These are phyloP conservation scores for Taphrina deformans DNA, from an alignment of 1,139 yeast genomes.

Conservation along the genomic window DNA sequence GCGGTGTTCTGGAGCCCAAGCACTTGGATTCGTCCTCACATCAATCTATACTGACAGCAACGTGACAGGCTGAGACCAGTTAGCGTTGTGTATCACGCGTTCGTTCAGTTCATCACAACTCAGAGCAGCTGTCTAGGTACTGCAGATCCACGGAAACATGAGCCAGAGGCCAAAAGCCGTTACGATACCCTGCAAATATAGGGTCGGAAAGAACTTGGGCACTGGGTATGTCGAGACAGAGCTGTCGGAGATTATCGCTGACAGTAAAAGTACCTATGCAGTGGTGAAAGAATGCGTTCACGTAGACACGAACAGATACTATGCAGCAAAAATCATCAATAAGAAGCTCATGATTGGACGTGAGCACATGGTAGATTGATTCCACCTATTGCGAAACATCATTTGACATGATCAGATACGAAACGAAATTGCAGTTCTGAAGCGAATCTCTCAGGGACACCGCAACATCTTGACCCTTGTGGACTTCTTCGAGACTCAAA, in stretches of 20 bases:
- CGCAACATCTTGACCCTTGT: constrained; percentile 63
- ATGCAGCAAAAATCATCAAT: constrained; percentile 51
- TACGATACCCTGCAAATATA: constrained; percentile 14
- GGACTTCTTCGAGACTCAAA: constrained; percentile 69
- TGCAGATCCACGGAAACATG: neutral
- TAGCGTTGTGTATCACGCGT: no score
- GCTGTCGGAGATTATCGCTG: neutral
- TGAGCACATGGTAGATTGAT: constrained; percentile 47
- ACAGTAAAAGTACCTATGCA: constrained; percentile 17
- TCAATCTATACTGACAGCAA: no score
- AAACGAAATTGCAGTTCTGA: constrained; percentile 58
- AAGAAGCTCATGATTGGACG: constrained; percentile 51
- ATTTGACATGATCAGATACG: constrained; percentile 44
- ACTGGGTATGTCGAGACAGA: constrained; percentile 19
- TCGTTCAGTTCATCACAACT: no score
- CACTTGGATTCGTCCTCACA: no score
- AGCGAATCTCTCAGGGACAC: constrained; percentile 52
- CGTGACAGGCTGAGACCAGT: no score
- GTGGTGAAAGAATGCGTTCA: constrained; percentile 47
- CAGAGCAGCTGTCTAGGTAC: neutral
- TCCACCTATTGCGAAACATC: neutral
- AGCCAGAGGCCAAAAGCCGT: neutral
- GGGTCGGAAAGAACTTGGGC: constrained; percentile 26
- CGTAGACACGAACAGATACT: constrained; percentile 46
- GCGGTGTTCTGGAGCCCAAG: no score